A percentile compares a stretch with the other conserved stretches of the same genome.
Evolutionary conservation across 2,329 filamentous ascomycete genomes (phyloP).

Genomic region (Lojkania enalia): DNA sequence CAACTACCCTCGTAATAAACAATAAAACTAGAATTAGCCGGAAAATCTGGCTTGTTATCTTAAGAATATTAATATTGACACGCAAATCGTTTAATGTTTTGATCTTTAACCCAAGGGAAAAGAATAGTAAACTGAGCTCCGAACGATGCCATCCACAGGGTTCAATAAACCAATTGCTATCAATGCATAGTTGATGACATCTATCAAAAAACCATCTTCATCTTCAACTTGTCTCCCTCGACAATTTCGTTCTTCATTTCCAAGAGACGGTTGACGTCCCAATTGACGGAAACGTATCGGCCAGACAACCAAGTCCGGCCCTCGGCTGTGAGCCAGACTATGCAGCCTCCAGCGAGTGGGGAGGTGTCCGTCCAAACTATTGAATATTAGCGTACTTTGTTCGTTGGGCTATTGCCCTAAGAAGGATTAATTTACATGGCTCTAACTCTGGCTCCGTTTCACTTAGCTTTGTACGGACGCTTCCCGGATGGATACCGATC

Average conservation of each 20-base stretch:
- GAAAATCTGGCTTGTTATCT: too few relatives aligned
- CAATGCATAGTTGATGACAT: too few relatives aligned
- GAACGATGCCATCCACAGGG: too few relatives aligned
- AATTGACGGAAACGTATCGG: constrained; percentile 25
- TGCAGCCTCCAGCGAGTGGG: constrained; percentile 17
- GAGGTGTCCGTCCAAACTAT: constrained; percentile 18
- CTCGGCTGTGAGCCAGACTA: constrained; percentile 25
- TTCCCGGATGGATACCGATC: constrained; percentile 33
- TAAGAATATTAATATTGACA: too few relatives aligned
- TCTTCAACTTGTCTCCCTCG: constrained; percentile 26
- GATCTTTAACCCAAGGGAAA: too few relatives aligned
- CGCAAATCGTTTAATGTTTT: too few relatives aligned
- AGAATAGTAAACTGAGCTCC: too few relatives aligned
- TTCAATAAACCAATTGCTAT: too few relatives aligned
- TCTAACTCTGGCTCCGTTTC: not conserved
- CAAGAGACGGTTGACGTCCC: constrained; percentile 30
- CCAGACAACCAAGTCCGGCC: constrained; percentile 27
- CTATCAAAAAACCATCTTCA: constrained; percentile 18
- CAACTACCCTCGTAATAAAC: too few relatives aligned
- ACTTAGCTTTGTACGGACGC: constrained; percentile 26
- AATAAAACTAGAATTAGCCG: too few relatives aligned
- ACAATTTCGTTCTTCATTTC: constrained; percentile 29
- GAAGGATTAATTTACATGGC: constrained; percentile 4
- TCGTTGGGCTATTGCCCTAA: not conserved
- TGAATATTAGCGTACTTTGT: not conserved